A percentile compares a stretch with the other conserved stretches of the same genome.
These are phyloP conservation scores for Fistulina hepatica DNA, from an alignment of 1,284 basidiomycete genomes.

Conservation along the genomic window DNA sequence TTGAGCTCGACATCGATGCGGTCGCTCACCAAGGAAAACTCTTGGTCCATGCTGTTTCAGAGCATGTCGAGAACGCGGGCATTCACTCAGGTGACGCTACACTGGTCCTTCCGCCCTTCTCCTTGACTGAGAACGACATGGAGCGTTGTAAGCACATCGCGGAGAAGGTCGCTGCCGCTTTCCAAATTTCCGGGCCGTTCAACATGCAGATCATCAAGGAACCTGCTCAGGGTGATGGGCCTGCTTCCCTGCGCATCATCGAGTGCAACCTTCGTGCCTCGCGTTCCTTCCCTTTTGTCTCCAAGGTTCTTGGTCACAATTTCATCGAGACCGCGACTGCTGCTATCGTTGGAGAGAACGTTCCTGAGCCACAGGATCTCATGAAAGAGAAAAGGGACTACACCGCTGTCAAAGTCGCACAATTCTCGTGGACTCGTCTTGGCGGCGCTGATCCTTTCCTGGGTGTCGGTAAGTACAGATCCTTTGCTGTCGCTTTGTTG, in stretches of 20 bases:
- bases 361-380: slow-evolving; percentile 88
- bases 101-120: slow-evolving; percentile 94
- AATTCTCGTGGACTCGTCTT: slow-evolving; percentile 97
- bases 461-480: slow-evolving; percentile 67
- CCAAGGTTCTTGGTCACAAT: slow-evolving; percentile 94
- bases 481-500: slow-evolving; percentile 1
- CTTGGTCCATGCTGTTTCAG: slow-evolving; percentile 93
- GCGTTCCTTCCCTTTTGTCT: slow-evolving; percentile 98
- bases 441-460: slow-evolving; percentile 94
- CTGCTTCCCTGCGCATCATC: slow-evolving; percentile 87
- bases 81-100: slow-evolving; percentile 99
- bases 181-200: slow-evolving; percentile 95
- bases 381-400: slow-evolving; percentile 91
- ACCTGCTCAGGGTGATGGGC: slow-evolving; percentile 40
- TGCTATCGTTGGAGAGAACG: slow-evolving; percentile 83
- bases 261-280: slow-evolving; percentile 98
- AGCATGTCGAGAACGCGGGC: slow-evolving; percentile 98
- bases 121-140: slow-evolving; percentile 69
- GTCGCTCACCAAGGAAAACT: slow-evolving; percentile 92
- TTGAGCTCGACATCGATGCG: slow-evolving; percentile 98
- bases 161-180: slow-evolving; percentile 89
- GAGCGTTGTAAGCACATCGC: slow-evolving; percentile 86
- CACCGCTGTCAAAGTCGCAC: slow-evolving; percentile 94
- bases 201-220: slow-evolving; percentile 99
- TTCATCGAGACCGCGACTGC: slow-evolving; percentile 93